Base-by-base conservation (phyloP, 768 basidiomycete species). In the Coprinopsis strossmayeri region DNA sequence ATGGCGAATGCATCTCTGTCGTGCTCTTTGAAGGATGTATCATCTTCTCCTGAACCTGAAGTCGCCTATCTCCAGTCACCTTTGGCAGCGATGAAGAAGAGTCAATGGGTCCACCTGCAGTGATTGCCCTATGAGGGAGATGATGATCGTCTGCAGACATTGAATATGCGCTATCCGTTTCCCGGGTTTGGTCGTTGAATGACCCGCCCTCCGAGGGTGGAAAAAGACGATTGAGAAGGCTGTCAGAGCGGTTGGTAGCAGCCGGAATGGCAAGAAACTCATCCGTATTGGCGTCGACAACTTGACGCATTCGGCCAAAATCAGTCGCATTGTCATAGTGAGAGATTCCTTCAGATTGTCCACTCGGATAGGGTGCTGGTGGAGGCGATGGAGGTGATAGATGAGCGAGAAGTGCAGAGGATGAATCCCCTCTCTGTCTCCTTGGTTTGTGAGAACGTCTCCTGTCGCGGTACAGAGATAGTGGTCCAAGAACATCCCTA, bases 211-310 rank as follows among this genome's bases (percentile, higher is more conserved):
- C 49, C 5, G 45, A 46, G 18, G 46, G 51, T 27, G 60, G 55
- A 45, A 63, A 64, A 4, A 64, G 46, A 11, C 61, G 61, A 20
- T 46, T 55, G 13, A 64, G 54, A n/a, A 62, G 49, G 38, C 60
- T 64, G 50, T 64, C 64, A 4, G 56, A 49, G 13, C 60, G 60
- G 26, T 52, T 41, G 40, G 34, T 18, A 2, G 42, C 26, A 26
- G 49, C 21, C 21, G 35, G 52, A 40, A 30, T 17, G 34, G 40
- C 24, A 13, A 40, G 40, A 18, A 48, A 37, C 15, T 34, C 28
- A 30, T 21, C n/a, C n/a, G n/a, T n/a, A n/a, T n/a, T n/a, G n/a
- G n/a, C n/a, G n/a, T n/a, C n/a, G n/a, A n/a, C n/a, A n/a, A n/a
- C n/a, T 27, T 18, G 30, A n/a, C 45, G 2, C 20, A 17, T 17